phyloP scores from a whole-genome alignment of 129 eudicot species.

The Smallanthus sonchifolius region DNA sequence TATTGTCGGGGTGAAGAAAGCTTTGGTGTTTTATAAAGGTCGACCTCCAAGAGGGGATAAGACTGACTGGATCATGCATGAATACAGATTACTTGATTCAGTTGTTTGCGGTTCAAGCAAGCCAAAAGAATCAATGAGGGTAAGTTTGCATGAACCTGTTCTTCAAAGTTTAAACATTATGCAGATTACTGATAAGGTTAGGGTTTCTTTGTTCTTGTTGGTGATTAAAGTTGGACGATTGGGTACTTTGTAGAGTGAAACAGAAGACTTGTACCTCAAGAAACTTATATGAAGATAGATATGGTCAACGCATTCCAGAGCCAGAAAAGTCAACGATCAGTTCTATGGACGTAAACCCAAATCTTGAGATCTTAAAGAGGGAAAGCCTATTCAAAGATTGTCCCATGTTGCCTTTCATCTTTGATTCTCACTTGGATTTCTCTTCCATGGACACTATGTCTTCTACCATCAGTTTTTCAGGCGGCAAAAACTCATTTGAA shows the following conservation, averaged over 20 bases:
- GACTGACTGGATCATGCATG: constrained; percentile 59
- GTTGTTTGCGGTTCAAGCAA: constrained; percentile 17
- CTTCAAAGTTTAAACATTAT: neutral
- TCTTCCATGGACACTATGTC: constrained; percentile 23
- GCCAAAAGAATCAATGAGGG: constrained; percentile 41
- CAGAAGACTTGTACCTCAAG: constrained; percentile 32
- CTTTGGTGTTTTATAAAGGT: constrained; percentile 42
- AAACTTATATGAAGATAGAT: constrained; percentile 27
- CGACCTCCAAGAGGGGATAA: constrained; percentile 45
- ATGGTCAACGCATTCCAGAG: constrained; percentile 13
- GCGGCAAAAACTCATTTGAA: constrained; percentile 15
- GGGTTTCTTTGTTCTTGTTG: constrained; percentile 5
- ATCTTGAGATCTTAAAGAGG: constrained; percentile 18
- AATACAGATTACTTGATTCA: constrained; percentile 36
- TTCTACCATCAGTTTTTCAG: constrained; percentile 26
- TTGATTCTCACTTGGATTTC: constrained; percentile 32
- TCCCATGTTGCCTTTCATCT: constrained; percentile 45
- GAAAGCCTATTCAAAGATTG: constrained; percentile 35
- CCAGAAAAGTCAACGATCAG: constrained; percentile 13
- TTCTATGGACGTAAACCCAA: constrained; percentile 14
- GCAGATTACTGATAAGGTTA: neutral
- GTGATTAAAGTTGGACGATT: constrained; percentile 41
- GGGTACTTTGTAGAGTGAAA: constrained; percentile 55
- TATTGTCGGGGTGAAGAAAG: constrained; percentile 44
- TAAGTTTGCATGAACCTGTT: constrained; percentile 18